Percentiles rank a stretch among this genome's conserved stretches.
phyloP scores from a whole-genome alignment of 129 eudicot species.

The Tagetes patula region DNA sequence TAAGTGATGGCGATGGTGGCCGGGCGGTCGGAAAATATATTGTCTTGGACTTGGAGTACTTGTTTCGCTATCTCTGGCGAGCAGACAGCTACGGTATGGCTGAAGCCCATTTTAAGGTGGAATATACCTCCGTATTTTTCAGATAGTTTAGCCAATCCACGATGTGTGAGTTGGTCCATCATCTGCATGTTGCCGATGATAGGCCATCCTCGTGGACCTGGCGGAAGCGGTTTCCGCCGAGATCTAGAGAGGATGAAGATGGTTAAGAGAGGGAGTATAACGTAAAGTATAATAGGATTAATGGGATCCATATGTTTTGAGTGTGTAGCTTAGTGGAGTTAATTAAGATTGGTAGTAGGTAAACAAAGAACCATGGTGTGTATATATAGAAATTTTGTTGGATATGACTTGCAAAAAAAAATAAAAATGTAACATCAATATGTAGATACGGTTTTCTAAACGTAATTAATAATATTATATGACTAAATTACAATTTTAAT shows the following conservation, averaged over 20 bases:
- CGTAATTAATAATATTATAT: no score
- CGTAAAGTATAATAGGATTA: neutral
- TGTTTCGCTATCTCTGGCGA: conserved; percentile 18
- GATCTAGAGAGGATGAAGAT: neutral
- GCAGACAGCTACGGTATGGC: conserved; percentile 8
- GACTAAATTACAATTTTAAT: no score
- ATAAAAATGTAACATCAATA: no score
- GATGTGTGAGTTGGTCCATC: conserved; percentile 29
- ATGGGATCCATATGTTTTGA: neutral
- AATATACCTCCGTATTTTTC: conserved; percentile 5
- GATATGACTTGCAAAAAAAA: no score
- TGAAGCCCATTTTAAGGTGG: conserved; percentile 22
- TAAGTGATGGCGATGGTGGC: conserved; percentile 14
- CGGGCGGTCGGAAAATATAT: conserved; percentile 19
- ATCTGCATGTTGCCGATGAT: conserved; percentile 22
- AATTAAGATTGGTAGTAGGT: neutral
- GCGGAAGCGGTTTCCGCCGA: conserved; percentile 7
- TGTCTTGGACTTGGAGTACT: conserved; percentile 20
- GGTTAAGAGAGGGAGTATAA: conserved; percentile 11
- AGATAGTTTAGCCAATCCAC: neutral
- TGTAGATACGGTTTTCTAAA: no score
- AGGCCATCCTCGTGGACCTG: conserved; percentile 24
- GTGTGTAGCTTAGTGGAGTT: neutral
- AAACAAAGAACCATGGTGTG: neutral
- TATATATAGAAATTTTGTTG: neutral